Evolutionary conservation across 805 yeast genomes (phyloP), one percentile per base, ranked within the genome.

Genomic region (Teunomyces gatunensis): DNA sequence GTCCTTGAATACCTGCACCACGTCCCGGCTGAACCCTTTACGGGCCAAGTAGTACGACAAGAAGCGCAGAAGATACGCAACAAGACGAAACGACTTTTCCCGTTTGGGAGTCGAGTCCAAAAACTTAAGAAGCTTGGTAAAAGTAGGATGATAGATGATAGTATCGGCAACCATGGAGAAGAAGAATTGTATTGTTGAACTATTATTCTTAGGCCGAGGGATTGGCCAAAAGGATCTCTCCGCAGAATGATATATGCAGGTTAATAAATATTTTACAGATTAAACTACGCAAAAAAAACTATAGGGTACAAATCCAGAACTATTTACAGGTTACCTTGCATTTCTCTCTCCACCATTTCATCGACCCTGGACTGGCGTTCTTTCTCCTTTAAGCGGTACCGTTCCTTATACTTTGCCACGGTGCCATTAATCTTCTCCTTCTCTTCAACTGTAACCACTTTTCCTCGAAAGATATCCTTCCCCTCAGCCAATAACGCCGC

Each of bases 61-160:
- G 64, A 91, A 86, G 50, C 96, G 75, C 10, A 89, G 79, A 54
- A 87, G 75, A 70, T 91, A 91, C 55, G 92, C 96, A 42, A 88
- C 77, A 46, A 86, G 69, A 56, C 97, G 83, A 59, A 87, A 75
- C 11, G 84, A 65, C 71, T 90, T 90, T 63, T 90, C 97, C 56
- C 96, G 78, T 49, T 92, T 92, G 35, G 84, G 73, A 13, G 85
- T 74, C 42, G 81, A 67, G 59, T 87, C 89, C 52, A 86, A 71
- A 61, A 83, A 84, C 58, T 73, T 78, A 64, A 86, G 70, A 33
- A 85, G 63, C 55, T 81, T 85, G 48, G 75, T 67, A 45, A 85
- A 64, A 2, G 87, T 73, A 12, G 96, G 96, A 69, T 87, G 96
- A 64, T 83, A 84, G 42, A 85, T 75, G 33, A 87, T 58, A 4